phyloP scores from a whole-genome alignment of 805 yeast genomes.

The Alloascoidea hylecoeti region DNA sequence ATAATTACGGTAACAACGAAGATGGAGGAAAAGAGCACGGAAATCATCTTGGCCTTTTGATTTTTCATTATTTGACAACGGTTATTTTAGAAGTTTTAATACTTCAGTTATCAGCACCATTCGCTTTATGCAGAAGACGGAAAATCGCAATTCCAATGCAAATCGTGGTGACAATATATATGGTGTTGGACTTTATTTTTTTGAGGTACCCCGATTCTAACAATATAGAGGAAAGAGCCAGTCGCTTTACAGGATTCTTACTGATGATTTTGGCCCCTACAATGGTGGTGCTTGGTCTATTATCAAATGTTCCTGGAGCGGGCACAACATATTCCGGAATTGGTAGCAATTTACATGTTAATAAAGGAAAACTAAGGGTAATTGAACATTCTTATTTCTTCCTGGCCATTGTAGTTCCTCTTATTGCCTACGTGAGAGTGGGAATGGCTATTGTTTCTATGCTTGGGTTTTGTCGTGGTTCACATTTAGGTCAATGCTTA shows the following conservation, averaged over 20 bases:
- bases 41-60: too few relatives aligned
- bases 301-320: slow-evolving; percentile 2
- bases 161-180: neutral
- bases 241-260: slow-evolving; percentile 2
- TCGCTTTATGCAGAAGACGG: neutral
- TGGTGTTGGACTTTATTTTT: neutral
- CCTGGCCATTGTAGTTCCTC: neutral
- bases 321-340: slow-evolving; percentile 2
- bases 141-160: slow-evolving; percentile 2
- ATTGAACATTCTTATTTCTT: slow-evolving; percentile 2
- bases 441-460: neutral
- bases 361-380: neutral
- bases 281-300: neutral
- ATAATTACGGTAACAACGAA: too few relatives aligned
- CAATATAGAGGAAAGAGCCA: slow-evolving; percentile 1
- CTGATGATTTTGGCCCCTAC: neutral
- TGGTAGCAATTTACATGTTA: neutral
- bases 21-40: too few relatives aligned
- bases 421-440: neutral
- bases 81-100: neutral
- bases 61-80: too few relatives aligned
- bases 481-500: slow-evolving; percentile 84
- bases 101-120: neutral
- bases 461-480: slow-evolving; percentile 76
- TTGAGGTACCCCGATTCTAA: slow-evolving; percentile 1